Percentiles rank a stretch among this genome's conserved stretches.
Conservation (phyloP, 2,329 filamentous ascomycete genomes). For the Fusarium siculi region DNA sequence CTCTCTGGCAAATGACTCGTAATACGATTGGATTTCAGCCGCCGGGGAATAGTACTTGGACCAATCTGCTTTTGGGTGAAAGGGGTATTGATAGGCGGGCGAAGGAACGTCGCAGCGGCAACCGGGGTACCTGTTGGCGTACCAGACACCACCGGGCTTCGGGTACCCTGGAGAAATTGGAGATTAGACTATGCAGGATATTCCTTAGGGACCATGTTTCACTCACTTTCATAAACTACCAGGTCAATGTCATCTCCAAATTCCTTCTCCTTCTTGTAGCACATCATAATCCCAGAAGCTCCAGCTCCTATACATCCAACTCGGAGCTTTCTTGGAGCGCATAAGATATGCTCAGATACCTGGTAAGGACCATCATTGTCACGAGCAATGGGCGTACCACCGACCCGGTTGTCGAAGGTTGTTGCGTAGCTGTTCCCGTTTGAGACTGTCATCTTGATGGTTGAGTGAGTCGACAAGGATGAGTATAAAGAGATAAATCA, state of each 20-base stretch:
- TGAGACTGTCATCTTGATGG: not conserved
- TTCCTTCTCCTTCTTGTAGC: conserved; percentile 21
- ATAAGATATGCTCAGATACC: conserved; percentile 9
- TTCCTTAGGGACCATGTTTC: too few relatives aligned
- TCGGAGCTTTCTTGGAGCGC: conserved; percentile 9
- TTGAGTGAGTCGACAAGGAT: not conserved
- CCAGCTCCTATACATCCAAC: conserved; percentile 17
- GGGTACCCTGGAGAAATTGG: not conserved
- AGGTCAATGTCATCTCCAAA: conserved; percentile 15
- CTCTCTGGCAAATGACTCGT: conserved; percentile 46
- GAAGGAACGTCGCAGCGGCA: conserved; percentile 49
- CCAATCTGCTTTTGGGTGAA: conserved; percentile 58
- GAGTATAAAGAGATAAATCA: not conserved
- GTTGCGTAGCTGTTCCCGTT: conserved; percentile 1
- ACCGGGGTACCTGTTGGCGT: conserved; percentile 50
- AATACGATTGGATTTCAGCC: conserved; percentile 53
- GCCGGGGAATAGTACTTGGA: conserved; percentile 52
- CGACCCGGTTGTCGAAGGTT: conserved; percentile 8
- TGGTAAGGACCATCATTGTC: not conserved
- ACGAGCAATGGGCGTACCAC: not conserved
- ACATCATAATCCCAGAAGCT: conserved; percentile 19
- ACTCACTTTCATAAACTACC: conserved; percentile 16
- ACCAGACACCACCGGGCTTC: conserved; percentile 49
- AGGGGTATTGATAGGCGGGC: conserved; percentile 58
- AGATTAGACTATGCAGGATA: not conserved